A percentile compares a stretch with the other conserved stretches of the same genome.
phyloP scores from a whole-genome alignment of 75 land plant species.

The Ceratopteris richardii region DNA sequence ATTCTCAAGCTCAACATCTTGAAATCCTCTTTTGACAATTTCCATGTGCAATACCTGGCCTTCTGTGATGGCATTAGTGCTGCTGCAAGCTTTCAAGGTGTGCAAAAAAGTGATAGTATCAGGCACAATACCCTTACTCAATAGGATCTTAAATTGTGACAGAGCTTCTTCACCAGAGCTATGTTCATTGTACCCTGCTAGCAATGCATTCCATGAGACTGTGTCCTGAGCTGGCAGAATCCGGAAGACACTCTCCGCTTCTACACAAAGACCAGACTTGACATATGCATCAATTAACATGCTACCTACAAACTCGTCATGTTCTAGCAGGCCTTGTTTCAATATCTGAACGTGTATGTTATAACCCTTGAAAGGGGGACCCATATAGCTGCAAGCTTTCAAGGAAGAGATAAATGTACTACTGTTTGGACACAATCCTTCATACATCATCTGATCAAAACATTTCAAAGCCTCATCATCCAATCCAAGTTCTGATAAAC shows the following conservation, averaged over 20 bases:
- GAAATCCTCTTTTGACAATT: constrained; percentile 2
- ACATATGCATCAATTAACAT: constrained; percentile 33
- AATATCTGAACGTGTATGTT: background rate
- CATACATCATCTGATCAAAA: constrained; percentile 14
- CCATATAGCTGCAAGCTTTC: too few species aligned
- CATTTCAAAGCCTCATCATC: constrained; percentile 10
- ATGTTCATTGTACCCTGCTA: constrained; percentile 48
- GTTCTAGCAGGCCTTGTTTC: constrained; percentile 4
- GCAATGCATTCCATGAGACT: constrained; percentile 57
- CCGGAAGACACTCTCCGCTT: constrained; percentile 40
- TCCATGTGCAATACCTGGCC: constrained; percentile 3
- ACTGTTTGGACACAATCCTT: background rate
- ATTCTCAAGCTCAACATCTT: constrained; percentile 4
- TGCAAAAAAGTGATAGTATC: constrained; percentile 46
- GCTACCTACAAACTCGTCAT: constrained; percentile 7
- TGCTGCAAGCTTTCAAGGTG: constrained; percentile 46
- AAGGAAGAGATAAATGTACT: background rate
- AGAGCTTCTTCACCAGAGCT: constrained; percentile 35
- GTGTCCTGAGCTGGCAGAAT: constrained; percentile 16
- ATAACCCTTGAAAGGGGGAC: too few species aligned
- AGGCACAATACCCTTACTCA: constrained; percentile 27
- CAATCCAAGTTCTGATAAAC: constrained; percentile 11
- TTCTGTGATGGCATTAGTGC: constrained; percentile 27
- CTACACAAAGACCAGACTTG: constrained; percentile 31
- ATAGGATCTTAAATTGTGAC: constrained; percentile 34